Conservation (phyloP, 2,329 filamentous ascomycete genomes). For the Verticillium zaregamsianum region DNA sequence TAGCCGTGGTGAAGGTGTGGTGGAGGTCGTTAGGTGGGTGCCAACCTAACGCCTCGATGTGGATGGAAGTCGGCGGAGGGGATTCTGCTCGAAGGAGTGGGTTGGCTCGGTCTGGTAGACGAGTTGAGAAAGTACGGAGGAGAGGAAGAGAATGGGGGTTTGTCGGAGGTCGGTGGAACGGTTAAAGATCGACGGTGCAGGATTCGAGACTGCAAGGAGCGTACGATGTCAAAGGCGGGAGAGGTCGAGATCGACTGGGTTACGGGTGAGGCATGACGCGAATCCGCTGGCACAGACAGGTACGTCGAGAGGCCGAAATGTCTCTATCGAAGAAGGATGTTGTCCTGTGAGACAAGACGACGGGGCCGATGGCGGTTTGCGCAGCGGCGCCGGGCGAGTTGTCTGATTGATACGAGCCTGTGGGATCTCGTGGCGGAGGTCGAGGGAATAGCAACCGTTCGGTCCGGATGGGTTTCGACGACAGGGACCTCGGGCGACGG, state of each 20-base stretch:
- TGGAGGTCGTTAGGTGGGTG: slow-evolving; percentile 20
- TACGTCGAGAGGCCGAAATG: background rate
- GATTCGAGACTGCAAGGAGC: slow-evolving; percentile 22
- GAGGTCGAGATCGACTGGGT: slow-evolving; percentile 7
- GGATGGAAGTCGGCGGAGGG: background rate
- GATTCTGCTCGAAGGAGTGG: background rate
- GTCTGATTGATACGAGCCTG: background rate
- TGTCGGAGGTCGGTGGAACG: background rate
- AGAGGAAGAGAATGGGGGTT: slow-evolving; percentile 4
- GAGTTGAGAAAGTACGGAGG: background rate
- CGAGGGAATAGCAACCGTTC: background rate
- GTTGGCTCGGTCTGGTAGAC: background rate
- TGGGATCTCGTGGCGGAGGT: background rate
- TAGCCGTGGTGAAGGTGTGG: slow-evolving; percentile 22
- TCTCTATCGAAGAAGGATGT: background rate
- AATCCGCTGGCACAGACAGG: background rate
- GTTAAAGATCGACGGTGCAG: slow-evolving; percentile 5
- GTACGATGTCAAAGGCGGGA: slow-evolving; percentile 4
- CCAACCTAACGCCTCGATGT: slow-evolving; percentile 22
- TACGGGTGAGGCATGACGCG: slow-evolving; percentile 12
- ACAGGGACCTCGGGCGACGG: background rate
- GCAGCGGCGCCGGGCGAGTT: background rate
- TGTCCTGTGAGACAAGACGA: background rate
- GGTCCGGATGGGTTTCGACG: background rate
- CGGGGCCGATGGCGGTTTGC: background rate